Evolutionary conservation across 1,284 basidiomycete genomes (phyloP), one percentile per base, ranked within the genome.

Genomic region (Tilletia caries): DNA sequence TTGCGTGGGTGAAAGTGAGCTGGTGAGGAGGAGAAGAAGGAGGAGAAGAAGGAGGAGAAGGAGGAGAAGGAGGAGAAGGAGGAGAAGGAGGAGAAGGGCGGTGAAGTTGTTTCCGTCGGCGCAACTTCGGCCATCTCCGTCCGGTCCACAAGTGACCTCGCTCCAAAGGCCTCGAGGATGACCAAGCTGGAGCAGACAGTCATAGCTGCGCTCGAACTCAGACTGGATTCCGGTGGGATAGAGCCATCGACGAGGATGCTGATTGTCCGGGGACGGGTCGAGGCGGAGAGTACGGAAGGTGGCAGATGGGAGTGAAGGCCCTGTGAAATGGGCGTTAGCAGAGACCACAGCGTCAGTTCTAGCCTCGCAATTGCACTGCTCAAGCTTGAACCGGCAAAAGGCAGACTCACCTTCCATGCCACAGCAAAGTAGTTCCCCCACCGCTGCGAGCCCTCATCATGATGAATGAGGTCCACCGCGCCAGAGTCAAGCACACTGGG

Each of bases 391-490:
- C n/a, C n/a, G n/a, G n/a, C n/a, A 29, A n/a, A 32, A 5, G 25
- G n/a, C n/a, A 37, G 25, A 44, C 71, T 44, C 34, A 73, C 71
- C 66, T 78, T 80, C 41, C 79, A 74, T 0, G 80, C 81, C 2
- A 81, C 81, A 67, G 79, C 81, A 66, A 82, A 83, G 66, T 83
- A 83, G 68, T 83, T 83, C 23, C 80, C 78, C 81, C 81, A 83
- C 15, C 80, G 67, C 64, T 73, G 67, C 27, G 73, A 67, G 5
- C 79, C 79, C n/a, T 73, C 54, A 67, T 67, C 32, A 52, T 80
- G 75, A 27, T 75, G 60, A 64, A 82, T 64, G 52, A 73, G 18
- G 3, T 81, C 77, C 3, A 15, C 20, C 6, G 73, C 68, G 1
- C 71, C 70, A 54, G 75, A 65, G 18, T 70, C 43, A 20, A 76